Evolutionary conservation across 768 basidiomycete species (phyloP).

Genomic region (Psilocybe cubensis): DNA sequence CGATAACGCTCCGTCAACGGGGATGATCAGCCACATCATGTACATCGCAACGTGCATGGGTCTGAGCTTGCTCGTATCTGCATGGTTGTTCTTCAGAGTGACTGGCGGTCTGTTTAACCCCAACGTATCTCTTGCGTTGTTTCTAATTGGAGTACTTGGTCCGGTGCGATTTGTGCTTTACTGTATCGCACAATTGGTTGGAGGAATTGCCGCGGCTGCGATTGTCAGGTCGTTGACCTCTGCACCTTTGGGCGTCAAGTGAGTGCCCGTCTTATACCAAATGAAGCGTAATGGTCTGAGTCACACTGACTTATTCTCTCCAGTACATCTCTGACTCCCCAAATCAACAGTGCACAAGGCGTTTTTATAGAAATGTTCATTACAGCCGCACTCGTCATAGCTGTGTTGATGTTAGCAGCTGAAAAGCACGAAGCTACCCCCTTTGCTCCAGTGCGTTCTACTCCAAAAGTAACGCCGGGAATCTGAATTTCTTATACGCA

Average conservation of each 20-base stretch:
- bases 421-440: constrained; percentile 71
- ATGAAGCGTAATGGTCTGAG: not conserved
- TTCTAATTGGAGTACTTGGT: constrained; percentile 56
- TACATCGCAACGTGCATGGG: constrained; percentile 68
- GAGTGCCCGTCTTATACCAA: constrained; percentile 19
- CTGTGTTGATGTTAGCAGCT: constrained; percentile 73
- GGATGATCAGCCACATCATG: constrained; percentile 46
- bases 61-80: constrained; percentile 61
- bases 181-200: constrained; percentile 62
- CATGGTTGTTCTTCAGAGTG: constrained; percentile 67
- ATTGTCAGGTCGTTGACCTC: constrained; percentile 59
- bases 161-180: constrained; percentile 63
- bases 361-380: constrained; percentile 78
- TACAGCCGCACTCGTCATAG: constrained; percentile 57
- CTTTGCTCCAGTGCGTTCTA: constrained; percentile 60
- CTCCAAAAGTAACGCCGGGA: not conserved
- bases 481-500: not conserved
- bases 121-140: constrained; percentile 60
- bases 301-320: constrained; percentile 9
- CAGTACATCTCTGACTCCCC: constrained; percentile 51
- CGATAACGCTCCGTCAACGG: constrained; percentile 26
- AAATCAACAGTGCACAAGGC: constrained; percentile 56
- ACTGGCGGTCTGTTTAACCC: constrained; percentile 74
- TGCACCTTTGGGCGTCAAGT: constrained; percentile 60
- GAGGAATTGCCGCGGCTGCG: constrained; percentile 62